Conservation (phyloP, 495 filamentous ascomycete genomes). For the Xylaria longipes region DNA sequence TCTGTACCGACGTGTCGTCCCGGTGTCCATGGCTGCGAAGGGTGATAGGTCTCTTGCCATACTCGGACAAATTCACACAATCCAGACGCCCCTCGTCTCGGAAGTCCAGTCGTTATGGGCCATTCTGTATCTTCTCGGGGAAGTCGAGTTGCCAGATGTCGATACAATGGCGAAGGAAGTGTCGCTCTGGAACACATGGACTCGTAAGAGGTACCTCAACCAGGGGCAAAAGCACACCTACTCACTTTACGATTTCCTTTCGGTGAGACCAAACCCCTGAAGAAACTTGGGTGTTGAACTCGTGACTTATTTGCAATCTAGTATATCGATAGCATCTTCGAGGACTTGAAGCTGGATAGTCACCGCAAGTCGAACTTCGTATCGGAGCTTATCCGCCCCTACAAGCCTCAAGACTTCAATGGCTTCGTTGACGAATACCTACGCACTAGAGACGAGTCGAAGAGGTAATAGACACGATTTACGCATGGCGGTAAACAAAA, state of each 20-base stretch:
- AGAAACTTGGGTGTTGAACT: background rate
- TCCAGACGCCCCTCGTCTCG: constrained; percentile 38
- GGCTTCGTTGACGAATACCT: constrained; percentile 33
- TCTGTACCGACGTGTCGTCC: constrained; percentile 34
- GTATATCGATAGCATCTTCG: constrained; percentile 36
- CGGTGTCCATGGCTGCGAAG: constrained; percentile 28
- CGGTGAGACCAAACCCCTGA: constrained; percentile 21
- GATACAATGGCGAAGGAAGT: constrained; percentile 43
- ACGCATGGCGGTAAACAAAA: background rate
- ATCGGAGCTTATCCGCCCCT: constrained; percentile 29
- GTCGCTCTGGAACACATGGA: constrained; percentile 47
- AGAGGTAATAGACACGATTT: background rate
- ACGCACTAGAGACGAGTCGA: background rate
- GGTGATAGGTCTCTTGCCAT: constrained; percentile 41
- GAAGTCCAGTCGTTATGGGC: constrained; percentile 45
- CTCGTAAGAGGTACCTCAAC: constrained; percentile 45
- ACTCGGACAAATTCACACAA: constrained; percentile 44
- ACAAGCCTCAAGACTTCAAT: constrained; percentile 29
- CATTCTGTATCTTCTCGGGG: constrained; percentile 38
- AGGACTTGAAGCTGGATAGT: constrained; percentile 24
- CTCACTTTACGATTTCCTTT: constrained; percentile 36
- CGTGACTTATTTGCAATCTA: constrained; percentile 23
- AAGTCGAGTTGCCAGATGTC: constrained; percentile 36
- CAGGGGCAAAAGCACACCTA: constrained; percentile 37
- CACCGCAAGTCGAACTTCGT: constrained; percentile 31